These are phyloP conservation scores for Solanum hybrid DNA, from an alignment of 305 asterid genomes.

Conservation along the genomic window DNA sequence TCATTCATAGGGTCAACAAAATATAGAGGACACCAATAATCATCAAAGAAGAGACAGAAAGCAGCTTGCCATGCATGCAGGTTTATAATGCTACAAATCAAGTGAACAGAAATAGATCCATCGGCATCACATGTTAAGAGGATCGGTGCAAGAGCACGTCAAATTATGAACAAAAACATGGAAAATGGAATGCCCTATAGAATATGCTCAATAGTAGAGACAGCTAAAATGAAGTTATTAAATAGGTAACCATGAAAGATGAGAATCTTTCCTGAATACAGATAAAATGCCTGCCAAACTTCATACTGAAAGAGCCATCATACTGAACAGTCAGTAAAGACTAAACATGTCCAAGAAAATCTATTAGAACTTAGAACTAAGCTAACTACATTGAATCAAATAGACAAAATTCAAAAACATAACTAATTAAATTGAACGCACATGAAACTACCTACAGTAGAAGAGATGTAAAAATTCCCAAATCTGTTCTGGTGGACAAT, in stretches of 20 bases:
- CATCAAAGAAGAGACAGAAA: neutral
- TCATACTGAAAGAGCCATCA: neutral
- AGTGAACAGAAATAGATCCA: neutral
- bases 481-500: neutral
- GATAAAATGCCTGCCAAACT: neutral
- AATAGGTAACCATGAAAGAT: neutral
- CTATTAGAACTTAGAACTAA: neutral
- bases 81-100: neutral
- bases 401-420: neutral
- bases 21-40: neutral
- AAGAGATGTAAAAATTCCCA: neutral
- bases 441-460: neutral
- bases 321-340: neutral
- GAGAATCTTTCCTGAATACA: neutral
- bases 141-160: neutral
- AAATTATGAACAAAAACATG: neutral
- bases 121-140: neutral
- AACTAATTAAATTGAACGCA: neutral
- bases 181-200: neutral
- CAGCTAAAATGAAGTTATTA: neutral
- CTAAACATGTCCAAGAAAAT: neutral
- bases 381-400: neutral
- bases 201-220: neutral
- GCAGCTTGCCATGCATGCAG: neutral
- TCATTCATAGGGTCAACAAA: conserved; percentile 8